Base-by-base conservation (phyloP, 1,284 basidiomycete genomes). In the Bondarzewia mesenterica region DNA sequence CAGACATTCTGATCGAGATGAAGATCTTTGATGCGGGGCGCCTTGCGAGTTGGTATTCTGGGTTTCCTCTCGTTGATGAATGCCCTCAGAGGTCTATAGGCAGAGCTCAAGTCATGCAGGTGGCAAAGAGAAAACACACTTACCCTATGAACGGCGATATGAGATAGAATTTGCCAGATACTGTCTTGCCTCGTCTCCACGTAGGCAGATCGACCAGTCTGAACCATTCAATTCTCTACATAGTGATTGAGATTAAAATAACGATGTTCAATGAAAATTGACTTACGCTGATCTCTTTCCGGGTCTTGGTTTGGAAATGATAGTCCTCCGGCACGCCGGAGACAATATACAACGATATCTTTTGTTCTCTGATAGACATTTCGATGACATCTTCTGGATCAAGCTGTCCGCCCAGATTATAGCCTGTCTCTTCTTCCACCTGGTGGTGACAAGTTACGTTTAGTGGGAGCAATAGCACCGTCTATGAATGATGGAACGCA, bases 241-340 rank as follows among this genome's bases (percentile, higher is more conserved):
- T 52, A 25, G 44, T 41, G 50, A 14, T 41, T 46, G 42, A 36
- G 20, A 46, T 25, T 27, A 47, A 15, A 16, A 41, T 22, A 7
- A 35, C 48, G 16, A 37, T 15, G 10, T 39, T 45, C 27, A 37
- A 26, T 15, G 8, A 48, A 44, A 27, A 40, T 20, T 20, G 35
- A 71, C 90, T 63, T 73, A 97, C 94, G 60, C 93, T 96, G 59
- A 99, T 99, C 73, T 99, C 96, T 68, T 98, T 98, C 52, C 95
- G 77, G 2, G 96, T 99, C 66, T 87, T 85, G 4, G 96, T 96
- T 66, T 91, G 80, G 69, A 99, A 98, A 12, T 77, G 74, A 54
- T 85, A 96, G 59, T 87, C 80, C 66, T 97, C 93, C 47, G 88
- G 82, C n/a, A 99, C 83, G 39, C 85, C 87, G 18, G 87, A 79